Evolutionary conservation across 2,329 filamentous ascomycete genomes (phyloP).

Genomic region (Claviceps sp.): DNA sequence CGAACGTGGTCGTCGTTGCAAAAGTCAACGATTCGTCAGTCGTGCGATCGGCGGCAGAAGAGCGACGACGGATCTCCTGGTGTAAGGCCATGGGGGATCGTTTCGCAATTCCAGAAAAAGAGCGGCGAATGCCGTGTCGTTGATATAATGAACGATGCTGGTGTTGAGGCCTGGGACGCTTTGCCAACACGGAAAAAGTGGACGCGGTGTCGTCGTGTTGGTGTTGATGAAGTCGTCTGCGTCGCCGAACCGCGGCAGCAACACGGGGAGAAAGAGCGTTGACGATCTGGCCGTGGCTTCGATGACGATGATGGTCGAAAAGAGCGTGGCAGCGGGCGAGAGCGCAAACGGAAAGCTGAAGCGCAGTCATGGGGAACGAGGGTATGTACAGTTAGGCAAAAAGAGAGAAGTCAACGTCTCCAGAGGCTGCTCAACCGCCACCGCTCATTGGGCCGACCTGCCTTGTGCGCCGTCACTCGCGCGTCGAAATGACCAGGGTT

Average conservation of each 20-base stretch:
- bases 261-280: slow-evolving; percentile 31
- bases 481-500: slow-evolving; percentile 1
- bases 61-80: slow-evolving; percentile 26
- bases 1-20: slow-evolving; percentile 11
- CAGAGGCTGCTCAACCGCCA: neutral
- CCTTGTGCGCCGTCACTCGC: neutral
- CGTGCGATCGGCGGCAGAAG: slow-evolving; percentile 24
- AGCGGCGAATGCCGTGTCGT: slow-evolving; percentile 2
- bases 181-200: slow-evolving; percentile 8
- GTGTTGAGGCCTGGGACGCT: slow-evolving; percentile 15
- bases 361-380: slow-evolving; percentile 30
- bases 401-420: slow-evolving; percentile 8
- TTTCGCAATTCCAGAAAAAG: slow-evolving; percentile 11
- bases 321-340: slow-evolving; percentile 30
- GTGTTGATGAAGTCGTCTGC: slow-evolving; percentile 13
- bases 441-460: neutral
- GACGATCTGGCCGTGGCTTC: slow-evolving; percentile 24
- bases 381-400: slow-evolving; percentile 10
- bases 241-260: slow-evolving; percentile 26
- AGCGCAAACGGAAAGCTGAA: slow-evolving; percentile 33
- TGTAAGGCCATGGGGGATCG: slow-evolving; percentile 20
- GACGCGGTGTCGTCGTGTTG: neutral
- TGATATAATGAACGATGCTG: slow-evolving; percentile 11
- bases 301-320: slow-evolving; percentile 30
- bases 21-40: slow-evolving; percentile 13